Evolutionary conservation across 1,284 basidiomycete species (phyloP).

Genomic region (Trichosporon coremiiforme): DNA sequence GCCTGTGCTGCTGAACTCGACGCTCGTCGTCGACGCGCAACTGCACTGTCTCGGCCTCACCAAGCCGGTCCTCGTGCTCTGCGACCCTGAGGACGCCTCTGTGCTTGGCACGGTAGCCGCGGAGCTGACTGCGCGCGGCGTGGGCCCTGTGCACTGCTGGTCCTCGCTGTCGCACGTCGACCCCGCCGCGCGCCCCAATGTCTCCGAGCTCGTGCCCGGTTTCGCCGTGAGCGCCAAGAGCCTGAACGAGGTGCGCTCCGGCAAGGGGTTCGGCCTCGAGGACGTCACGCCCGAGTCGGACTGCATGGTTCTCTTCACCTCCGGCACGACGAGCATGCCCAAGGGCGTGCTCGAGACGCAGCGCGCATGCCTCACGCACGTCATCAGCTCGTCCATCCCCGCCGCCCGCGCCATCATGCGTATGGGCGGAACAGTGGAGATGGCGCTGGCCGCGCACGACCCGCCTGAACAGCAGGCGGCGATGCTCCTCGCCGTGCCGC

Average conservation of each 20-base stretch:
- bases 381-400: conserved; percentile 35
- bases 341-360: conserved; percentile 53
- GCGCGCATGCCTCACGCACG: conserved; percentile 44
- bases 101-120: conserved; percentile 29
- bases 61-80: conserved; percentile 37
- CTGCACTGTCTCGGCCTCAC: conserved; percentile 41
- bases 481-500: conserved; percentile 47
- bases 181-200: background rate
- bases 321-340: conserved; percentile 44
- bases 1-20: conserved; percentile 46
- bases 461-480: conserved; percentile 36
- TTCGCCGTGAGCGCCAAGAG: background rate
- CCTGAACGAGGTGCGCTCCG: background rate
- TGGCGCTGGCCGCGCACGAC: conserved; percentile 26
- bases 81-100: conserved; percentile 41
- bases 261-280: conserved; percentile 26
- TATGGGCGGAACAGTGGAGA: conserved; percentile 22
- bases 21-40: conserved; percentile 44
- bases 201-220: background rate
- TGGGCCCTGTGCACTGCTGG: conserved; percentile 23
- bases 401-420: conserved; percentile 36
- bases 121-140: conserved; percentile 9
- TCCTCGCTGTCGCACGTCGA: background rate
- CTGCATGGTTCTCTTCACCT: conserved; percentile 52
- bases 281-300: conserved; percentile 44